These are phyloP conservation scores for Orbilia javanica DNA, from an alignment of 2,329 filamentous ascomycete genomes.

Conservation along the genomic window DNA sequence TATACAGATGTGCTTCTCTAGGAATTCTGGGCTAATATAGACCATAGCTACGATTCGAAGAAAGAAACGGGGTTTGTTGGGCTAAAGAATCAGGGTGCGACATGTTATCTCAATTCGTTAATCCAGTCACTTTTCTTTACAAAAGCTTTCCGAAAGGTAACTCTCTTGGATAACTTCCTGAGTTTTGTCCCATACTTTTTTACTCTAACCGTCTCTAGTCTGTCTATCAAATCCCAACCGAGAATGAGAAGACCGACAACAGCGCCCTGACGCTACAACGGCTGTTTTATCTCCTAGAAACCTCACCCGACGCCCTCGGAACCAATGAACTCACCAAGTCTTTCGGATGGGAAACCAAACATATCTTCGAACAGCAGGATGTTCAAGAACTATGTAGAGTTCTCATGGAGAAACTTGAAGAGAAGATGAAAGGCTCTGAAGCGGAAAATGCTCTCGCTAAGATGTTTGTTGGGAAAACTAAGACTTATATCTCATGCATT, in stretches of 20 bases:
- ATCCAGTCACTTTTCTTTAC: constrained; percentile 87
- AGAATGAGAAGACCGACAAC: constrained; percentile 83
- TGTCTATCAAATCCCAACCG: constrained; percentile 96
- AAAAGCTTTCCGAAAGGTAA: constrained; percentile 91
- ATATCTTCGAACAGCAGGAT: constrained; percentile 99
- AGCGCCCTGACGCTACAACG: constrained; percentile 94
- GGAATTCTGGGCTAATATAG: constrained; percentile 1
- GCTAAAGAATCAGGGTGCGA: constrained; percentile 94
- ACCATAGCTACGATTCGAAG: constrained; percentile 87
- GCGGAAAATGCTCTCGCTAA: constrained; percentile 88
- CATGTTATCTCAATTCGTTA: constrained; percentile 87
- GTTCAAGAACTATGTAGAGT: constrained; percentile 97
- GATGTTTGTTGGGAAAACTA: constrained; percentile 97
- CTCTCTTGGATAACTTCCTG: background rate
- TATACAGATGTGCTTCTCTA: too few relatives aligned
- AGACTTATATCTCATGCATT: constrained; percentile 98
- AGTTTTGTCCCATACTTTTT: background rate
- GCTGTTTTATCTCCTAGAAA: constrained; percentile 94
- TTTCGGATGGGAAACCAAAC: constrained; percentile 97
- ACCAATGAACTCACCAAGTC: constrained; percentile 95
- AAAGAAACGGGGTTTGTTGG: constrained; percentile 98
- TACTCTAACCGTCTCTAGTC: constrained; percentile 70
- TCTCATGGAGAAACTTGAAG: constrained; percentile 96
- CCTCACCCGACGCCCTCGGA: constrained; percentile 82
- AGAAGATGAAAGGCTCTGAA: constrained; percentile 96